Conservation (phyloP, 192 early-diverging fungal genomes). For the Endogone sp. region DNA sequence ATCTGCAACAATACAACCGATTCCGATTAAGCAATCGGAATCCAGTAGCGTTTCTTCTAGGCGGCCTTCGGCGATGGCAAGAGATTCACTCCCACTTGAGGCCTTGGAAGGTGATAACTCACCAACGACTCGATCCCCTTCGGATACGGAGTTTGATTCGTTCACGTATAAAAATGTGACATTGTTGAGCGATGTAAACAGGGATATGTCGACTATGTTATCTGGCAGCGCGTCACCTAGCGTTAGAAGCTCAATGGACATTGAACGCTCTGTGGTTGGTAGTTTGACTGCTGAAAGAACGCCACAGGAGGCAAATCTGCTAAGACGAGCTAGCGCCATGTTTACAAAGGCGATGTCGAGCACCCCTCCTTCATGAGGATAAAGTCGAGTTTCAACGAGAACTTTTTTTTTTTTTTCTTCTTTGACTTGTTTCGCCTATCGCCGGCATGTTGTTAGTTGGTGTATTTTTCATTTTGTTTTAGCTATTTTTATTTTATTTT, state of each 20-base stretch:
- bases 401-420: too few relatives aligned
- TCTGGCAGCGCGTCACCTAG: neutral
- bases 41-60: neutral
- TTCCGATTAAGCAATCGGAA: neutral
- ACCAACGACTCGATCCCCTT: neutral
- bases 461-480: too few relatives aligned
- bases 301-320: neutral
- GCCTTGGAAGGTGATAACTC: neutral
- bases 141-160: constrained; percentile 36
- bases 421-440: too few relatives aligned
- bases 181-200: constrained; percentile 49
- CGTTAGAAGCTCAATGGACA: constrained; percentile 4
- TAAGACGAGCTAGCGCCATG: neutral
- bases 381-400: too few relatives aligned
- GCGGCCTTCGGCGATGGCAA: neutral
- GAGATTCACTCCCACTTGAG: neutral
- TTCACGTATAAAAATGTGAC: constrained; percentile 56
- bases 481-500: too few relatives aligned
- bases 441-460: too few relatives aligned
- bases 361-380: neutral
- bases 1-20: neutral
- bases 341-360: neutral
- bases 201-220: constrained; percentile 39
- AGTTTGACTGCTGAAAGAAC: neutral
- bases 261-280: neutral